phyloP scores from a whole-genome alignment of 305 asterid genomes.

The Fraxinus sp. region DNA sequence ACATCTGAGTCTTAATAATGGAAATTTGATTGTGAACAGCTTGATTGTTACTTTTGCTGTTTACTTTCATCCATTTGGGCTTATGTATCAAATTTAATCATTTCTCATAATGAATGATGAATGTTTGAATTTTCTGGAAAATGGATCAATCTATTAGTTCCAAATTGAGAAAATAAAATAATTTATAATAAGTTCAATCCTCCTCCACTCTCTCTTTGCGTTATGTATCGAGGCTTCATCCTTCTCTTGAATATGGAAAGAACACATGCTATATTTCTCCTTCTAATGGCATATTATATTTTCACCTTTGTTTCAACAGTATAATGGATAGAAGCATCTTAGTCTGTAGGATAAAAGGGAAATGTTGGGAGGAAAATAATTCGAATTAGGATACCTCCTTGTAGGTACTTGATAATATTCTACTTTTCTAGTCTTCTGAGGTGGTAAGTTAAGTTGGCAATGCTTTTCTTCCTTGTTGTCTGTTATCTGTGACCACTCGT shows the following conservation, averaged over 20 bases:
- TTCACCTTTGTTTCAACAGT: not conserved
- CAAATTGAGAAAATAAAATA: not conserved
- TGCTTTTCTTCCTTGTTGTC: not conserved
- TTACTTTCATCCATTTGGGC: not conserved
- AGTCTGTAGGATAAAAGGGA: not conserved
- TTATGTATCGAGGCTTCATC: not conserved
- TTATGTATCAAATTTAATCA: not conserved
- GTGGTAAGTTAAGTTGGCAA: not conserved
- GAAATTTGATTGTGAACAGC: not conserved
- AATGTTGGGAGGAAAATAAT: not conserved
- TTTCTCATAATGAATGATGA: not conserved
- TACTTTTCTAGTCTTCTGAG: not conserved
- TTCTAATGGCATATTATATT: not conserved
- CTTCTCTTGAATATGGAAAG: not conserved
- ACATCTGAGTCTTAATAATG: not conserved
- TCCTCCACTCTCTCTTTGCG: not conserved
- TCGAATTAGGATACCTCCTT: not conserved
- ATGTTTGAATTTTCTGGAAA: not conserved
- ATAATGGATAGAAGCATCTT: not conserved
- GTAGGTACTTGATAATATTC: not conserved
- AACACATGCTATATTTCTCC: not conserved
- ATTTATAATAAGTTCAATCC: not conserved
- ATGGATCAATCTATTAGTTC: conserved; percentile 8
- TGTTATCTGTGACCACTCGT: not conserved
- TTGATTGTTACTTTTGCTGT: not conserved